phyloP scores from a whole-genome alignment of 495 filamentous ascomycete genomes.

The Aspergillus indologenus region DNA sequence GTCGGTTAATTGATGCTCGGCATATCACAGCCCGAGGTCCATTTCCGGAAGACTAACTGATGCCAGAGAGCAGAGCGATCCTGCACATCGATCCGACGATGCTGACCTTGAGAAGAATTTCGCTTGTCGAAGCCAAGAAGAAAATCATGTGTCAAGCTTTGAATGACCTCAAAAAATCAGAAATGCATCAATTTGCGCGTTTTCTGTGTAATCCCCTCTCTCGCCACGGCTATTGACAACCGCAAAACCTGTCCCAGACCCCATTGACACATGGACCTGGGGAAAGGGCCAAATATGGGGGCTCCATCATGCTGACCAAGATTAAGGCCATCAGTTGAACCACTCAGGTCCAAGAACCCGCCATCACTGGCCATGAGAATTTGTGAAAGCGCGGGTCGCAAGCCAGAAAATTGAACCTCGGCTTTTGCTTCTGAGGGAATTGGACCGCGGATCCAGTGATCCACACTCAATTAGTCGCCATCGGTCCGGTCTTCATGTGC shows the following conservation, averaged over 20 bases:
- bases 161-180: not conserved
- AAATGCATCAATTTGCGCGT: not conserved
- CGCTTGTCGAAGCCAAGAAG: not conserved
- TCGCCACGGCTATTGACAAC: not conserved
- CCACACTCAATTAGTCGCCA: constrained; percentile 3
- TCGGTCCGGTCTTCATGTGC: constrained; percentile 31
- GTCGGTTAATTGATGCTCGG: not conserved
- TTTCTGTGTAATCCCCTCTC: not conserved
- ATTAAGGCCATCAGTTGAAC: not conserved
- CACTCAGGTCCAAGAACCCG: not conserved
- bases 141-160: not conserved
- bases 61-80: too few relatives aligned
- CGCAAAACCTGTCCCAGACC: not conserved
- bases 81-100: too few relatives aligned
- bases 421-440: constrained; percentile 29
- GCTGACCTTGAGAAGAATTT: too few relatives aligned
- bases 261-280: not conserved
- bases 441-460: constrained; percentile 35
- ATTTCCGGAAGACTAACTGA: not conserved
- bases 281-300: not conserved
- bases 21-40: not conserved
- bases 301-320: not conserved
- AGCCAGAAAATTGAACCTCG: constrained; percentile 29
- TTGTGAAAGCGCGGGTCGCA: not conserved
- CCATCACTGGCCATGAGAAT: not conserved